Base-by-base conservation (phyloP, 2,329 filamentous ascomycete genomes). In the Calonectria hawksworthii region DNA sequence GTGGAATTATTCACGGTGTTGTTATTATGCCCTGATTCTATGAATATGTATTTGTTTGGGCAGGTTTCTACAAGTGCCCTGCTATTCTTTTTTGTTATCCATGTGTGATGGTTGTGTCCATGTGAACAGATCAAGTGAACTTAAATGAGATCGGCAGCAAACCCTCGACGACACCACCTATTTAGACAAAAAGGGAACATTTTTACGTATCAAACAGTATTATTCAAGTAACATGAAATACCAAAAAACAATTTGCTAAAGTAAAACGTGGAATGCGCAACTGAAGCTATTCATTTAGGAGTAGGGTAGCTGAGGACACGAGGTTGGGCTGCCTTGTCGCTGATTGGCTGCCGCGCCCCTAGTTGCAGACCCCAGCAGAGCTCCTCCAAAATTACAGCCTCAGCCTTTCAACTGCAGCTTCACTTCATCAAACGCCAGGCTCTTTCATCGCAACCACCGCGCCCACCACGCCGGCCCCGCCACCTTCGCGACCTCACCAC, bases 361-460 rank as follows among this genome's bases (percentile, higher is more conserved):
- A 21, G 26, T 30, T 21, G 26, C 71, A 71, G 76, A 78, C 72
- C 63, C 66, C 26, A 70, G 56, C 54, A 68, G 66, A 80, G 71
- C 72, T 77, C 70, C 68, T 74, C 74, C 74, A 73, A 76, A 81
- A 80, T 76, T 76, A 68, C 70, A 76, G 77, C 77, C 70, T 75
- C 77, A 80, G 79, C 79, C 78, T 81, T 77, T 78, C 77, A 76
- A 74, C 78, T 64, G 74, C 77, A 74, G 47, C 74, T 70, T 75
- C 72, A 74, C 61, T 30, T 64, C 59, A 75, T 65, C 71, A 56
- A 51, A 54, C 63, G 69, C 23, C 41, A 34, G 38, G 65, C 56
- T 73, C 32, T 47, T 68, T 28, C 67, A 59, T 51, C 28, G n/a
- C 65, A 16, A 26, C 66, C 50, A 56, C 41, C 56, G 66, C 71